Evolutionary conservation across 2,329 filamentous ascomycete genomes (phyloP).

Genomic region (Colletotrichum neosansevieriae): DNA sequence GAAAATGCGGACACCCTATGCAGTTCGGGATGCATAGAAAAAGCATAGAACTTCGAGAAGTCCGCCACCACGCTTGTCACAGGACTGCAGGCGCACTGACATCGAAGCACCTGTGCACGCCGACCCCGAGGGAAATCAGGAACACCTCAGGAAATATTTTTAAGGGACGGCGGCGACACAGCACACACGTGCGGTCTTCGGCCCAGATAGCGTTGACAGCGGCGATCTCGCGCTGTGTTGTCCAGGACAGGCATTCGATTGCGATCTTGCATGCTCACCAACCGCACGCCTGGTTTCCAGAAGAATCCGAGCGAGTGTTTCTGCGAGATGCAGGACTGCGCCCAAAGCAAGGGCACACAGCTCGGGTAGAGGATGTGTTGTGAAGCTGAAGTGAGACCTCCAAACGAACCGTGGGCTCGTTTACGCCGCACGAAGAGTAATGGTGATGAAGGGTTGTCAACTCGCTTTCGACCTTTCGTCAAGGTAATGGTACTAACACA

Average conservation of each 20-base stretch:
- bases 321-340: conserved; percentile 8
- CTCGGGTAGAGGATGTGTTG: conserved; percentile 7
- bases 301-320: conserved; percentile 13
- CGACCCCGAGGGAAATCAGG: neutral
- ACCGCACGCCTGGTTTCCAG: neutral
- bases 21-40: conserved; percentile 14
- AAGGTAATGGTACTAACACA: neutral
- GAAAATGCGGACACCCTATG: conserved; percentile 16
- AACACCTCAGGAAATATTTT: neutral
- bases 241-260: conserved; percentile 21
- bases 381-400: conserved; percentile 29
- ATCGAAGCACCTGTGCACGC: conserved; percentile 23
- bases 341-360: neutral
- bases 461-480: neutral
- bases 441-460: neutral
- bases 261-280: neutral
- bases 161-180: neutral
- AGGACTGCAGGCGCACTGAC: conserved; percentile 22
- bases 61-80: conserved; percentile 7
- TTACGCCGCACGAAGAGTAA: too few species aligned
- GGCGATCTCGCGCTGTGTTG: conserved; percentile 6
- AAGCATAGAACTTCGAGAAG: conserved; percentile 23
- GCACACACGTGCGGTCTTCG: neutral
- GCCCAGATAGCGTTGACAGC: conserved; percentile 19
- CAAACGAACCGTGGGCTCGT: neutral